Evolutionary conservation across 495 filamentous ascomycete species (phyloP), one percentile per base, ranked within the genome.

Genomic region (Hyaloscypha variabilis): DNA sequence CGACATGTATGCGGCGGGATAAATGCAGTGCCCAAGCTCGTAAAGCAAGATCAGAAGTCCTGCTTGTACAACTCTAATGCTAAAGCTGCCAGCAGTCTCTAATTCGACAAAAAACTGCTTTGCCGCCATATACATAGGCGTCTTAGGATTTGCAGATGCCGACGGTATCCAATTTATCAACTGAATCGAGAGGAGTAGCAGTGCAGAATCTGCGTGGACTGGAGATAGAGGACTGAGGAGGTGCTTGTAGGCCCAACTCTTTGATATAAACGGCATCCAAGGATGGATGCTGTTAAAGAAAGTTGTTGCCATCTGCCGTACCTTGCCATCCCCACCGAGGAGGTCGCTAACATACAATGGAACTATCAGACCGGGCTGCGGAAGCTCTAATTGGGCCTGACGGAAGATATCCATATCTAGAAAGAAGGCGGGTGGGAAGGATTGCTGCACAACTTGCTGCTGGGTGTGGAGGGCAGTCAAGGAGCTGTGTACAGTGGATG

Each of bases 11-110:
- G 39, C 39, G 19, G 39, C 39, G 8, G 39, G 39, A 46, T 46
- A 46, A 46, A 46, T 46, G 19, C 39, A 46, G 39, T 46, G 39
- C 39, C 39, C 39, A 46, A 46, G 39, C 39, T 46, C 39, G 39
- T 46, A 46, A 19, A 46, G 39, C 39, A 19, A 8, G 8, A 46
- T 46, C 19, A 46, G 39, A 8, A 46, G 10, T 46, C 39, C 39
- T 46, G 39, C 39, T 19, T 46, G 39, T 8, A 46, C 39, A 46
- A 19, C 19, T 19, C 39, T 8, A 46, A 46, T 46, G 19, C 39
- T 46, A 46, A 46, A 19, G 39, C 10, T 10, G 19, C 39, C 39
- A 46, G 39, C 39, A 46, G 39, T 46, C 39, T 46, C 39, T 46
- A 46, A 46, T 46, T 46, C 39, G 10, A 8, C 10, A 19, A 46